Evolutionary conservation across 768 basidiomycete species (phyloP).

Genomic region (Suillus subaureus): DNA sequence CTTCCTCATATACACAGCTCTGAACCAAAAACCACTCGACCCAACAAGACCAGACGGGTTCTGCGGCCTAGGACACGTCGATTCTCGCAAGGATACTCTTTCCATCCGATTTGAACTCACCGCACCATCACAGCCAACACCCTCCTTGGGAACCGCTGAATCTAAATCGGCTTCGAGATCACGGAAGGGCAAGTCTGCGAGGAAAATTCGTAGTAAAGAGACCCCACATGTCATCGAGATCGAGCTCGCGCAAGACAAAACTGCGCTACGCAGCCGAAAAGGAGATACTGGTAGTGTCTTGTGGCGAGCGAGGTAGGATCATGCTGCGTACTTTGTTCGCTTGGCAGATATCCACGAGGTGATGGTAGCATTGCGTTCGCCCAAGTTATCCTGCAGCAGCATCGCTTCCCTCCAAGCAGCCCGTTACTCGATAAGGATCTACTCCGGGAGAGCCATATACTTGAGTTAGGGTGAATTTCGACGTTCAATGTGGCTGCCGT

Average conservation of each 20-base stretch:
- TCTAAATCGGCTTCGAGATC: constrained; percentile 17
- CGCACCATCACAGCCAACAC: constrained; percentile 12
- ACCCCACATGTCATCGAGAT: constrained; percentile 47
- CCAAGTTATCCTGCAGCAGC: constrained; percentile 57
- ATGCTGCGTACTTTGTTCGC: background rate
- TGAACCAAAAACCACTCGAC: constrained; percentile 24
- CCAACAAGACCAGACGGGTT: constrained; percentile 39
- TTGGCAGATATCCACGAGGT: constrained; percentile 5
- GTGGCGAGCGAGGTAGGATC: constrained; percentile 75
- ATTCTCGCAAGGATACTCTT: constrained; percentile 61
- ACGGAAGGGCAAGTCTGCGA: constrained; percentile 30
- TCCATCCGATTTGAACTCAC: constrained; percentile 56
- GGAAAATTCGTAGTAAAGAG: constrained; percentile 10
- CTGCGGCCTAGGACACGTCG: constrained; percentile 64
- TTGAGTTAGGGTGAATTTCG: constrained; percentile 71
- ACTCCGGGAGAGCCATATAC: constrained; percentile 51
- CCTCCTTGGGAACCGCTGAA: constrained; percentile 4
- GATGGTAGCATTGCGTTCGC: constrained; percentile 67
- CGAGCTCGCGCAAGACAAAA: constrained; percentile 70
- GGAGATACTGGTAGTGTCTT: constrained; percentile 88
- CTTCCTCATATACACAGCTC: constrained; percentile 42
- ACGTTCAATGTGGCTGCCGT: background rate
- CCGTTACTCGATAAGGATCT: constrained; percentile 46
- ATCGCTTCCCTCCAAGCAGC: constrained; percentile 39
- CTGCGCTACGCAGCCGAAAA: constrained; percentile 67